Percentiles rank a stretch among this genome's conserved stretches.
Conservation (phyloP, 2,329 filamentous ascomycete genomes). For the Bisporella sp. region DNA sequence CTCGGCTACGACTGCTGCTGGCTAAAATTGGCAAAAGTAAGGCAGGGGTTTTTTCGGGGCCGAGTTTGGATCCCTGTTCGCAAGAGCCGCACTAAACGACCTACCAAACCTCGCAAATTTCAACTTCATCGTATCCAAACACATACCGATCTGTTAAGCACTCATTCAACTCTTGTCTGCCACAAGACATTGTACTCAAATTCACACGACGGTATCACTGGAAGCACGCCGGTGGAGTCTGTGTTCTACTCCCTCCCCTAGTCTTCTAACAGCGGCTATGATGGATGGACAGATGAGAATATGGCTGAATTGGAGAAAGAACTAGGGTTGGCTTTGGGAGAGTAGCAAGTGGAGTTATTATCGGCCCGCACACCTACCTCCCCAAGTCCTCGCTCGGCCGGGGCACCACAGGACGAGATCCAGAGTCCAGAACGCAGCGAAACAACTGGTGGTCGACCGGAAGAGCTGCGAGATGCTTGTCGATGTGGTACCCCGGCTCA, state of each 20-base stretch:
- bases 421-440: not conserved
- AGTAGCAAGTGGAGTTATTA: slow-evolving; percentile 5
- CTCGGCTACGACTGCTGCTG: too few species aligned
- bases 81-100: too few species aligned
- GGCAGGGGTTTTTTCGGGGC: too few species aligned
- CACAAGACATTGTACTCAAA: too few species aligned
- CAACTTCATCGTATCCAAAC: too few species aligned
- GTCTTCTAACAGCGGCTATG: slow-evolving; percentile 10
- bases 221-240: slow-evolving; percentile 9
- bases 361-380: not conserved
- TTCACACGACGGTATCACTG: slow-evolving; percentile 11
- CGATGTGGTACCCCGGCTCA: slow-evolving; percentile 1
- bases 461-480: slow-evolving; percentile 3
- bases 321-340: slow-evolving; percentile 6
- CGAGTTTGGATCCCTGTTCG: too few species aligned
- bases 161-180: too few species aligned
- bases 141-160: too few species aligned
- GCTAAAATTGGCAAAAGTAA: too few species aligned
- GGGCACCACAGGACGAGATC: not conserved
- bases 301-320: too few species aligned
- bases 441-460: not conserved
- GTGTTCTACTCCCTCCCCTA: slow-evolving; percentile 9
- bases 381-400: not conserved
- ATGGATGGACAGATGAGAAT: slow-evolving; percentile 6
- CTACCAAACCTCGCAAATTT: too few species aligned